Conservation (phyloP, 2,329 filamentous ascomycete species). For the Sclerotiophoma versabilis region DNA sequence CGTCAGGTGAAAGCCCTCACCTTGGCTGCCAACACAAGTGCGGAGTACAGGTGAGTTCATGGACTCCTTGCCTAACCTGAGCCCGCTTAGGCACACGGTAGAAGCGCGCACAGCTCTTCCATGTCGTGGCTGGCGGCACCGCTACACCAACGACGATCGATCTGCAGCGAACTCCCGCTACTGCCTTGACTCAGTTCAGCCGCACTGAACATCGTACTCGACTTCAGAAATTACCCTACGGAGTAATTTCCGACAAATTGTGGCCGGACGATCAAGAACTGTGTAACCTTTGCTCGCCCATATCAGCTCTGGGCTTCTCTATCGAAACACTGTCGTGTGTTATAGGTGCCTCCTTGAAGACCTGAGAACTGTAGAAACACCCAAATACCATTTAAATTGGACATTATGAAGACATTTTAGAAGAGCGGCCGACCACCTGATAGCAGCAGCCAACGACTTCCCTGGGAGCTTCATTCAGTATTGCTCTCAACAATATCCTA, state of each 20-base stretch:
- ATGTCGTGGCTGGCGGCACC: conserved; percentile 3
- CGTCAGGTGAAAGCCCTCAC: not conserved
- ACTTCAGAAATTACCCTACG: not conserved
- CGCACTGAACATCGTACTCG: not conserved
- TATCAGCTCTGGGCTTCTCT: too few species aligned
- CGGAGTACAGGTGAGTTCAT: not conserved
- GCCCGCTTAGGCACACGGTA: not conserved
- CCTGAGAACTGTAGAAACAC: too few species aligned
- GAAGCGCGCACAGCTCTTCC: not conserved
- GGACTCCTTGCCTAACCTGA: not conserved
- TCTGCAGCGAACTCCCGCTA: not conserved
- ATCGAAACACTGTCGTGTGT: too few species aligned
- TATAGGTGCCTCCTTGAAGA: too few species aligned
- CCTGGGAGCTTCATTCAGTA: too few species aligned
- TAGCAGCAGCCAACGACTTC: too few species aligned
- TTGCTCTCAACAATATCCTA: too few species aligned
- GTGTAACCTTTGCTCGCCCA: too few species aligned
- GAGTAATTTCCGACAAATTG: not conserved
- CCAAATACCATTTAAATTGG: too few species aligned
- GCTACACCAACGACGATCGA: conserved; percentile 8
- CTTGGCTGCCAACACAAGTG: conserved; percentile 1
- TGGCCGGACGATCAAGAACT: not conserved
- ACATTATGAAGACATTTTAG: too few species aligned
- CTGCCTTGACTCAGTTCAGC: not conserved
- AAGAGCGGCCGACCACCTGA: too few species aligned